phyloP scores from a whole-genome alignment of 352 stramenopile species.

The Aphanomyces stellatus region DNA sequence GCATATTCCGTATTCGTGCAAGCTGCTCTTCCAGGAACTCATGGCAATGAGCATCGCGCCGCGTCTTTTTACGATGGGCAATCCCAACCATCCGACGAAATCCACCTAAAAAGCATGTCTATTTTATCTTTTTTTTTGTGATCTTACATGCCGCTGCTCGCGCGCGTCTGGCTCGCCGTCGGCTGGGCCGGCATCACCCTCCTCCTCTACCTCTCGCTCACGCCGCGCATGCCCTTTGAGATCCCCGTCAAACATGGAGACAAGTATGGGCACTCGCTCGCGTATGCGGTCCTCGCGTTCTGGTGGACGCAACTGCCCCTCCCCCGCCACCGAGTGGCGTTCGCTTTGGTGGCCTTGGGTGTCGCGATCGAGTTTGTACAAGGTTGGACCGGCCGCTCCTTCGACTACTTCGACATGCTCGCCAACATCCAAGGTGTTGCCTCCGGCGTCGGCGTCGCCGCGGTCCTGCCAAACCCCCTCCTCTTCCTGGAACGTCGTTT shows the following conservation, averaged over 20 bases:
- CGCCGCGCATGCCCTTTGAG: not conserved
- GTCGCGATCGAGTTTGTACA: slow-evolving; percentile 10
- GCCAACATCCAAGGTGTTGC: not conserved
- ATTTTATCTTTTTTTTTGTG: not conserved
- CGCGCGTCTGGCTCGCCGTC: not conserved
- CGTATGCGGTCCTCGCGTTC: not conserved
- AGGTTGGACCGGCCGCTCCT: slow-evolving; percentile 4
- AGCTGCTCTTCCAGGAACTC: slow-evolving; percentile 99
- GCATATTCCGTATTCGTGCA: slow-evolving; percentile 99
- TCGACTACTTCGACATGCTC: slow-evolving; percentile 5
- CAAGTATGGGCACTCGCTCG: slow-evolving; percentile 6
- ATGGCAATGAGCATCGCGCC: slow-evolving; percentile 99
- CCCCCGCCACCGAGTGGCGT: no score
- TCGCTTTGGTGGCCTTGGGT: not conserved
- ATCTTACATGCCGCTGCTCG: not conserved
- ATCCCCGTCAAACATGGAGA: slow-evolving; percentile 5
- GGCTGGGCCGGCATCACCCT: not conserved
- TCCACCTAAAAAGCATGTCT: not conserved
- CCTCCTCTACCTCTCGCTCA: slow-evolving; percentile 15
- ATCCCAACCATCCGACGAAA: no score
- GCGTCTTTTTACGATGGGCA: slow-evolving; percentile 92
- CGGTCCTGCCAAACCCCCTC: not conserved
- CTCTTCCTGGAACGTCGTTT: no score
- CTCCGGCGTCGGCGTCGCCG: not conserved
- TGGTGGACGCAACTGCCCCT: slow-evolving; percentile 2